These are phyloP conservation scores for Sideroxylon spinosum DNA, from an alignment of 179 eudicot genomes.

Conservation along the genomic window DNA sequence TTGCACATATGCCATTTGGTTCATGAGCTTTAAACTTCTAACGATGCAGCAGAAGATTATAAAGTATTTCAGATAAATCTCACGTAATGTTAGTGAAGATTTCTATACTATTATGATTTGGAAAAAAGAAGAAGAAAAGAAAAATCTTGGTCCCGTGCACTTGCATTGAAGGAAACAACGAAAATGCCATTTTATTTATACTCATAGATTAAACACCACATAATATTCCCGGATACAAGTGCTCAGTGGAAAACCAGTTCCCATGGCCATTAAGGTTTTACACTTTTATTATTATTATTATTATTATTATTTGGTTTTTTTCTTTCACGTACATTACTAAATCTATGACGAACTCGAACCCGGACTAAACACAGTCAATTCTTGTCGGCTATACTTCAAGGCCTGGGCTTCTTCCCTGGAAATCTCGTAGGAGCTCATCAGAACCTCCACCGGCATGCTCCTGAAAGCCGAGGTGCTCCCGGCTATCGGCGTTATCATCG, in stretches of 20 bases:
- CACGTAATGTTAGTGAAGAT: too few species aligned
- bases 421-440: conserved; percentile 41
- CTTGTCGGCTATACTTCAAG: conserved; percentile 50
- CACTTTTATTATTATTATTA: too few species aligned
- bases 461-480: conserved; percentile 46
- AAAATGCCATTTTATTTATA: background rate
- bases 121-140: too few species aligned
- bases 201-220: background rate
- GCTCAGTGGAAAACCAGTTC: too few species aligned
- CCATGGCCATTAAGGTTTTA: background rate
- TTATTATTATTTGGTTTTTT: too few species aligned
- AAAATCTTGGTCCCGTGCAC: too few species aligned
- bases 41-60: too few species aligned
- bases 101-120: too few species aligned
- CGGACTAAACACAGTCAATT: conserved; percentile 36
- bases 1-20: too few species aligned
- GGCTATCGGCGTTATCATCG: conserved; percentile 35
- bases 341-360: conserved; percentile 1
- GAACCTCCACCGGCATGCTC: conserved; percentile 46
- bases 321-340: too few species aligned
- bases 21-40: too few species aligned
- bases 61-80: too few species aligned
- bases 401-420: conserved; percentile 41
- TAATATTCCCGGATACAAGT: background rate
- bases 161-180: background rate